A percentile compares a stretch with the other conserved stretches of the same genome.
phyloP scores from a whole-genome alignment of 345 rosid species.

The Citrus reticulata region DNA sequence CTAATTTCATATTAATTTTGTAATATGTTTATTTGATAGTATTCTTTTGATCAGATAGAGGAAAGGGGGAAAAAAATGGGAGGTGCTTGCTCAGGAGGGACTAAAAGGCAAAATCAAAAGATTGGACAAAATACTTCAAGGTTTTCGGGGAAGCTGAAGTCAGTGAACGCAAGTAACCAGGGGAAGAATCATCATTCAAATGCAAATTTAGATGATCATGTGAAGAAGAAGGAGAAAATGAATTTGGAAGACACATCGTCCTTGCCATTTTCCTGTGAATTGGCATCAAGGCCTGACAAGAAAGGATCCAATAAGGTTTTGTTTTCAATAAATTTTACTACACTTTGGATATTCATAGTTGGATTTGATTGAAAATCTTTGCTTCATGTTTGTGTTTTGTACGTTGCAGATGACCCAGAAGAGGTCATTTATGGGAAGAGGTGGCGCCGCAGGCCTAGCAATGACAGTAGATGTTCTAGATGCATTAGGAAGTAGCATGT shows the following conservation, averaged over 20 bases:
- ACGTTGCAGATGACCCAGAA: conserved; percentile 36
- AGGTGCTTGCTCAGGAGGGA: conserved; percentile 49
- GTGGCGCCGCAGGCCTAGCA: conserved; percentile 56
- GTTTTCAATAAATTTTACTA: conserved; percentile 2
- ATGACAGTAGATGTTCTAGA: conserved; percentile 73
- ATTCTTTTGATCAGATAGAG: conserved; percentile 4
- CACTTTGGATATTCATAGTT: neutral
- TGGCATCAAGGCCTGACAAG: conserved; percentile 40
- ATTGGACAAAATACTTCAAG: conserved; percentile 26
- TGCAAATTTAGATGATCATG: conserved; percentile 10
- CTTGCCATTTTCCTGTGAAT: conserved; percentile 47
- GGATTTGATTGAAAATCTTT: neutral
- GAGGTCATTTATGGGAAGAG: conserved; percentile 62
- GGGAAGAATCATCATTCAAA: conserved; percentile 25
- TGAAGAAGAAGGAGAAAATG: conserved; percentile 12
- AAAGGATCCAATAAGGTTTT: conserved; percentile 46
- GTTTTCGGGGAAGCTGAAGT: conserved; percentile 36
- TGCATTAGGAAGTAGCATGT: conserved; percentile 74
- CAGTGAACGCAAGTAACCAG: conserved; percentile 27
- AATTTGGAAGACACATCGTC: conserved; percentile 25
- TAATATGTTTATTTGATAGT: neutral
- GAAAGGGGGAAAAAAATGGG: conserved; percentile 48
- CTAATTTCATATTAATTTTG: neutral
- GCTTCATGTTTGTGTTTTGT: conserved; percentile 1
- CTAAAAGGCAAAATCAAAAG: conserved; percentile 19